A percentile compares a stretch with the other conserved stretches of the same genome.
Conservation (phyloP, 257 asterid species). For the Dorcoceras hygrometricum region DNA sequence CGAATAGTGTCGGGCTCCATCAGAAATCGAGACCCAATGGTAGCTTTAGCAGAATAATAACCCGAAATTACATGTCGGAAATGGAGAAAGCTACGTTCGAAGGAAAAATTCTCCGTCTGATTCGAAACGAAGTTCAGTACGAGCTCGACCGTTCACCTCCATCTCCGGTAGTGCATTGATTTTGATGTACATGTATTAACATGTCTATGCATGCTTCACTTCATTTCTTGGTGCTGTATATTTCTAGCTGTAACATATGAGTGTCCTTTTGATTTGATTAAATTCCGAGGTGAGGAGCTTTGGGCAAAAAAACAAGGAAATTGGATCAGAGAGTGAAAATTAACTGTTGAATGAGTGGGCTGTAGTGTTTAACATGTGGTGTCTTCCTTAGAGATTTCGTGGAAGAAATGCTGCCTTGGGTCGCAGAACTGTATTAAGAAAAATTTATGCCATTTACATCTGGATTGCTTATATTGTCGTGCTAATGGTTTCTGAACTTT, state of each 20-base stretch:
- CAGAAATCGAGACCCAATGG: conserved; percentile 23
- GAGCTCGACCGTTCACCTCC: conserved; percentile 64
- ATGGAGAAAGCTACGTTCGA: conserved; percentile 82
- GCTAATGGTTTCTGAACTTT: not conserved
- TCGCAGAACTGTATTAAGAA: too few species aligned
- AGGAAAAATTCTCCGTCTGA: conserved; percentile 67
- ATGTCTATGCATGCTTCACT: not conserved
- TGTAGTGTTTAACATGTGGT: too few species aligned
- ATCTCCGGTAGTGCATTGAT: conserved; percentile 39
- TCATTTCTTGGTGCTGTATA: not conserved
- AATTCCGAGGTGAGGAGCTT: not conserved
- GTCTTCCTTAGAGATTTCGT: too few species aligned
- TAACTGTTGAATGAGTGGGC: not conserved
- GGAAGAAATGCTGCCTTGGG: too few species aligned
- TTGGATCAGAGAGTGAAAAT: not conserved
- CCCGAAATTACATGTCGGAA: conserved; percentile 51
- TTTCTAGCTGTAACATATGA: not conserved
- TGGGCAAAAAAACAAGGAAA: not conserved
- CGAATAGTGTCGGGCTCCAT: conserved; percentile 20
- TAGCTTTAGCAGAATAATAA: conserved; percentile 25
- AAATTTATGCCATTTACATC: not conserved
- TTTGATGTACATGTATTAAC: not conserved
- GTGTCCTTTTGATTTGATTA: not conserved
- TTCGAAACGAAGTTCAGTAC: conserved; percentile 72
- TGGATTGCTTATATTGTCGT: not conserved